Base-by-base conservation (phyloP, 441 rosid genomes). In the Pelargonium cotyledonis region DNA sequence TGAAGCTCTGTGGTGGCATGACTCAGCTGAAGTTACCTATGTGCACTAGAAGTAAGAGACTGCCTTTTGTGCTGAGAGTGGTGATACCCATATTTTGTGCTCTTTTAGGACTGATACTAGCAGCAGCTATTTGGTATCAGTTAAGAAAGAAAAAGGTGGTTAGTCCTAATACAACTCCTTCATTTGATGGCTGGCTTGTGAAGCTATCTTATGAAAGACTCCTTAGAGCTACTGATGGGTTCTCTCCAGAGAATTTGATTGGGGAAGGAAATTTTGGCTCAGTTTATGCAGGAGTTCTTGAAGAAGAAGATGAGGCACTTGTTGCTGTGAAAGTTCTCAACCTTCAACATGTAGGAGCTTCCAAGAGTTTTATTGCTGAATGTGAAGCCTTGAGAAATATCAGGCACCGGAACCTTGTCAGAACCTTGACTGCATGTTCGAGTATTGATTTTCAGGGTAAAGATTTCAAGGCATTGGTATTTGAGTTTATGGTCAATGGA, bases 1-100 rank as follows among this genome's bases (percentile, higher is more conserved):
- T 29, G 21, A 62, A 55, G 70, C 70, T 78, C 8, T 81, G 82
- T 62, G 84, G 82, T 9, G 80, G 84, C 2, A 67, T 81, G 8
- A 68, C 71, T 5, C 40, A 35, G 40, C 40, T 35, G 40, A 35
- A 35, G 40, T 35, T 35, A 35, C 40, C 6, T 35, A 35, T 5
- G 40, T 35, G 40, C 40, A 35, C 40, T 35, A 35, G 40, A 35
- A 35, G 40, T 35, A 35, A 35, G 40, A 4, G 40, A 35, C 40
- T 35, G 40, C 7, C 4, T 35, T 35, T 35, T 5, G 40, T 5
- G 6, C 40, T 35, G 40, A 35, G 40, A 35, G 40, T 35, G 40
- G 40, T 35, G 7, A 35, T 35, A 35, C 40, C 40, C 40, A 35
- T 35, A 6, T 35, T 35, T 35, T 4, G 6, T 35, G 40, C 40